Evolutionary conservation across 495 filamentous ascomycete genomes (phyloP).

Genomic region (Lasiosphaeria miniovina): DNA sequence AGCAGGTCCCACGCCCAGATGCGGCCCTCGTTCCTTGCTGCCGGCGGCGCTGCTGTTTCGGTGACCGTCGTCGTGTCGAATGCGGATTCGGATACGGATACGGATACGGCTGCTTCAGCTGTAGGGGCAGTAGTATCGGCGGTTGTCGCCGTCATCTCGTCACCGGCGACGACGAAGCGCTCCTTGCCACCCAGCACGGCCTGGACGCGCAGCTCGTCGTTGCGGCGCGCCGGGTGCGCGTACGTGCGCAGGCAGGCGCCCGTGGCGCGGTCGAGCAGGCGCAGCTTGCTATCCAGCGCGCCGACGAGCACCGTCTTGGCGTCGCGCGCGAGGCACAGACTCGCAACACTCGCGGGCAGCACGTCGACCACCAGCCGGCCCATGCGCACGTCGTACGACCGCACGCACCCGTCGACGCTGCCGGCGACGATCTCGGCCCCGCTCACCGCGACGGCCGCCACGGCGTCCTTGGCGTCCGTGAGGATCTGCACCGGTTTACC

Average conservation of each 20-base stretch:
- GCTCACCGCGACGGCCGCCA: constrained; percentile 57
- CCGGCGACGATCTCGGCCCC: constrained; percentile 62
- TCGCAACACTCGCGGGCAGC: constrained; percentile 63
- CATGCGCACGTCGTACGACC: constrained; percentile 85
- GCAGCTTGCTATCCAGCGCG: constrained; percentile 69
- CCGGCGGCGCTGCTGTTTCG: constrained; percentile 14
- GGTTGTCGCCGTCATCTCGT: constrained; percentile 51
- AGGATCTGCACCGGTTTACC: constrained; percentile 79
- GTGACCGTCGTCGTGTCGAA: background rate
- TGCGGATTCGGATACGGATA: background rate
- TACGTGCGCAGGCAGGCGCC: constrained; percentile 76
- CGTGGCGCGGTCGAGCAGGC: constrained; percentile 75
- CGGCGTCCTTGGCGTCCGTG: constrained; percentile 72
- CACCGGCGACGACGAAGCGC: constrained; percentile 76
- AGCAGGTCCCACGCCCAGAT: constrained; percentile 91
- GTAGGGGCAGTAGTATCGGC: background rate
- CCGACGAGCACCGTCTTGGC: constrained; percentile 73
- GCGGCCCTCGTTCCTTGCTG: constrained; percentile 51
- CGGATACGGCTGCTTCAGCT: background rate
- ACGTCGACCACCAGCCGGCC: constrained; percentile 73
- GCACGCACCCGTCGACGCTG: constrained; percentile 81
- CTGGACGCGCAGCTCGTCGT: constrained; percentile 67
- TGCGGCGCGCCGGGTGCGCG: constrained; percentile 56
- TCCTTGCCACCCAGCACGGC: constrained; percentile 71
- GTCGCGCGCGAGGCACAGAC: constrained; percentile 64